Base-by-base conservation (phyloP, 805 yeast genomes). In the Candida piceae region DNA sequence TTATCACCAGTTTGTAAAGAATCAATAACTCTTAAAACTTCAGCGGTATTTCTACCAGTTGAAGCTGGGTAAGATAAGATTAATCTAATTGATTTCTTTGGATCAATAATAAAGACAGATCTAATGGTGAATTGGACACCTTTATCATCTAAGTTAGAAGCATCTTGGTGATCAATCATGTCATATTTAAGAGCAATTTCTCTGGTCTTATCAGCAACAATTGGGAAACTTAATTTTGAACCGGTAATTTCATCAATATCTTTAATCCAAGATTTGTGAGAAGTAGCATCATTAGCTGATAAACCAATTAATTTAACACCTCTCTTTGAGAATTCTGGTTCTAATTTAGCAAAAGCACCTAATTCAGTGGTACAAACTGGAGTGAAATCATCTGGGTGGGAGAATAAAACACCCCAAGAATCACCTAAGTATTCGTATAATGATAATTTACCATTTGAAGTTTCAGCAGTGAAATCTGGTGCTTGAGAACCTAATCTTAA, bases 301-400 rank as follows among this genome's bases (percentile, higher is more conserved):
- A 81, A 65, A 26, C 86, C 87, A 54, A 81, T 72, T 54, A 81
- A 66, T 53, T 79, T 78, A 38, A 79, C 80, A 39, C 74, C 73
- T 57, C 86, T 69, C 57, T 74, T 71, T 49, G 67, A 67, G 54
- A 81, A 81, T 57, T 80, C 86, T 11, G 83, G 82, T 55, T 79
- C 77, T 54, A 81, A 65, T 54, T 76, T 73, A 46, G 86, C 80
- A 53, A 81, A 80, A 7, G 86, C 87, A 45, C 87, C 87, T 41
- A 81, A 67, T 60, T 81, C 88, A 35, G 88, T 81, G 45, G 87
- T 81, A 59, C 88, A 81, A 32, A 81, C 84, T 24, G 88, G 88
- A 16, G 88, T 81, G 67, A 76, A 80, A 57, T 80, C 87, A 46
- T 79, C 86, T 38, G 88, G 88, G 57, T 81, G 87, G 22, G 84